Evolutionary conservation across 2,329 filamentous ascomycete genomes (phyloP), one percentile per base, ranked within the genome.

Genomic region (Colletotrichum falcatum): DNA sequence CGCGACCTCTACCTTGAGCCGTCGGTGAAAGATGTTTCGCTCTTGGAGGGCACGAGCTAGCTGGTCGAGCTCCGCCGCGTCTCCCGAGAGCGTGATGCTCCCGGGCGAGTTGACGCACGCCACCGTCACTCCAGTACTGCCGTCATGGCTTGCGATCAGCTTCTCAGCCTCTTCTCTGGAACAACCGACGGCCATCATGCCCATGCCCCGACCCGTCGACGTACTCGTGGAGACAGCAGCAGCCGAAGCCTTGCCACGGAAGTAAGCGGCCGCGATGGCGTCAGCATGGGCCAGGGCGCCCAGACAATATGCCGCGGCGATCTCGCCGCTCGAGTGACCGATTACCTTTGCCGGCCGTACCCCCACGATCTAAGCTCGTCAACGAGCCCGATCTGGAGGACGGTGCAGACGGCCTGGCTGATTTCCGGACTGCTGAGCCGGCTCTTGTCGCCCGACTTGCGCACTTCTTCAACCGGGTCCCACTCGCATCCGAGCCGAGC

Each of bases 41-140:
- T 56, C 77, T 53, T 84, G 79, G 28, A 84, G 71, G 46, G 76
- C 73, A 1, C 72, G 65, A 0, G 74, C 80, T 2, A 88, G 76
- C 70, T 81, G 78, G 8, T 83, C 81, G 3, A 89, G 77, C 2
- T 80, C 81, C 0, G 76, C 74, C 35, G 81, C 80, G 51, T 86
- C 82, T 14, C 87, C 87, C 0, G 86, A 87, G 0, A 87, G 80
- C 0, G 87, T 89, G 14, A 85, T 75, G 26, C 83, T 87, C 0
- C 78, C 78, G 0, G 86, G 85, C 37, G 84, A 86, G 78, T 89
- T 89, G 73, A 84, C 81, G 74, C 86, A 87, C 44, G 70, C 60
- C 28, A 61, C 63, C 20, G 72, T n/a, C 20, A 60, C n/a, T n/a
- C n/a, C n/a, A n/a, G n/a, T n/a, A n/a, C n/a, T n/a, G n/a, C n/a